Base-by-base conservation (phyloP, 345 rosid species). In the Hibiscus trionum region DNA sequence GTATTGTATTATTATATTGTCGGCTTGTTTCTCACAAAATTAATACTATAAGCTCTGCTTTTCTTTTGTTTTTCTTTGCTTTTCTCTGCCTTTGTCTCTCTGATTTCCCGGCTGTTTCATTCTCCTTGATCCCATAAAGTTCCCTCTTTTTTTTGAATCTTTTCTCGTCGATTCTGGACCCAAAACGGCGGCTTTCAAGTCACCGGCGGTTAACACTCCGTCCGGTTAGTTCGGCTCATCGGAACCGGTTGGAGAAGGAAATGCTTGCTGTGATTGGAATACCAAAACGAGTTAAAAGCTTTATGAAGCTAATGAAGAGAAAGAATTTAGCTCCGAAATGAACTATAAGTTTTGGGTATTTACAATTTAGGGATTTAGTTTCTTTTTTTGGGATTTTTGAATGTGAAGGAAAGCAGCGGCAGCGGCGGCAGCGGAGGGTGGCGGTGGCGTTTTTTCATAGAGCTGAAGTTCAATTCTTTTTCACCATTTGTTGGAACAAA, bases 101-200 rank as follows among this genome's bases (percentile, higher is more conserved):
- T 86, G 90, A 81, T 84, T 86, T 83, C 81, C 85, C 83, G 79
- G 88, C 89, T 81, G 44, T 49, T 82, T 75, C 56, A 58, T 56
- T 64, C 72, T 52, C 57, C 78, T 81, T 76, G 80, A 75, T 83
- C 80, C 84, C 68, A 33, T 68, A 60, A 59, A 63, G 53, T 44
- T 57, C 6, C 53, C 66, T 2, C 62, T 4, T 49, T 74, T 64
- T 73, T 4, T 62, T 2, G 0, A 62, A 1, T 6, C 4, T 26
- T 49, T 16, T 49, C 6, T 27, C 26, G 42, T 67, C 19, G 39
- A 49, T 67, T 66, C 70, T 67, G 29, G 33, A 49, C 10, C 26
- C 24, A 9, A 49, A 67, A 49, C 59, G 58, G 42, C 50, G 58
- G 49, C 44, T 55, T 66, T 67, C 42, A 26, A 66, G 57, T 15